Evolutionary conservation across 177 flowering plant genomes (phyloP).

Genomic region (Vitis hybrid): DNA sequence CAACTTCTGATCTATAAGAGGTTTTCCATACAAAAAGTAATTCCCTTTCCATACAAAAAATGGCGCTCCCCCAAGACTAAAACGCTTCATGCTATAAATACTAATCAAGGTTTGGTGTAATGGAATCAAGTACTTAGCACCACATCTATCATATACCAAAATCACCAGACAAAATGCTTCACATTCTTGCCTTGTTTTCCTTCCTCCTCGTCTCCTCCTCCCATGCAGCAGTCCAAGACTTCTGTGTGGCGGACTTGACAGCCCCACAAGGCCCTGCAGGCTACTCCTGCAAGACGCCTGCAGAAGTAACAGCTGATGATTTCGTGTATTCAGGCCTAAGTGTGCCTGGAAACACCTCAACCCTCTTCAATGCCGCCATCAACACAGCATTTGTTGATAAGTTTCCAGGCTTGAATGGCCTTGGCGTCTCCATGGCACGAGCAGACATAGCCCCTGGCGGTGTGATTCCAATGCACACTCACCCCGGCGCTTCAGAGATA

Average conservation of each 20-base stretch:
- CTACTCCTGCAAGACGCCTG: slow-evolving; percentile 30
- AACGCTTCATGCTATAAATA: too few species aligned
- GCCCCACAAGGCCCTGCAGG: slow-evolving; percentile 32
- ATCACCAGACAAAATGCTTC: slow-evolving; percentile 20
- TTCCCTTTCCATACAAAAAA: too few species aligned
- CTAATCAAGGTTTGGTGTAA: not conserved
- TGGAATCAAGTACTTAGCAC: too few species aligned
- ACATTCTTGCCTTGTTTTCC: slow-evolving; percentile 15
- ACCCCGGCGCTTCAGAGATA: slow-evolving; percentile 36
- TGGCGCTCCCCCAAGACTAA: too few species aligned
- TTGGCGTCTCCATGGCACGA: slow-evolving; percentile 40
- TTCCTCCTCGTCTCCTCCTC: slow-evolving; percentile 14
- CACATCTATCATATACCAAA: too few species aligned
- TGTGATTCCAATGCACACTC: slow-evolving; percentile 52
- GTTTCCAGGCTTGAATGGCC: slow-evolving; percentile 43
- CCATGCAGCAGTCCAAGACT: slow-evolving; percentile 31
- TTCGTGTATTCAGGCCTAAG: slow-evolving; percentile 35
- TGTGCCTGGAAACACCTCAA: slow-evolving; percentile 40
- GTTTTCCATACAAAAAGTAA: too few species aligned
- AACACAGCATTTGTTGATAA: slow-evolving; percentile 40
- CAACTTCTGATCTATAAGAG: too few species aligned
- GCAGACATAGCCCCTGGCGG: slow-evolving; percentile 37
- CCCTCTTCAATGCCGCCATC: slow-evolving; percentile 43
- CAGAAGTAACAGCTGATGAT: slow-evolving; percentile 25
- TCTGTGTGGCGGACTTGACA: slow-evolving; percentile 36